Conservation (phyloP, 164 flowering plant species). For the Liriodendron chinense region DNA sequence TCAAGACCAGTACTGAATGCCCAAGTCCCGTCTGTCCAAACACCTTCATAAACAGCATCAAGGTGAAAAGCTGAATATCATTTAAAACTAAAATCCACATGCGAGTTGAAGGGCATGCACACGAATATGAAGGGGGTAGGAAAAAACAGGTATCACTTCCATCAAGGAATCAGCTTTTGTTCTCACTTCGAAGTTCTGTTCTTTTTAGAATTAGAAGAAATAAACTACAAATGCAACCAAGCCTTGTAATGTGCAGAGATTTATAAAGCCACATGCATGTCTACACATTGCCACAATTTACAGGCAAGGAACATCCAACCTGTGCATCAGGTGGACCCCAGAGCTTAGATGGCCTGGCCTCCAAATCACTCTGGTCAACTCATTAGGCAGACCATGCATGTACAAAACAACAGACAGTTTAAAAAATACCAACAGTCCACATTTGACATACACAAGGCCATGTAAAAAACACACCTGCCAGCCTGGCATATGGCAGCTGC, state of each 20-base stretch:
- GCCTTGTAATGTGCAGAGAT: background rate
- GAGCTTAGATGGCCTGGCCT: too few species aligned
- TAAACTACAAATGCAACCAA: background rate
- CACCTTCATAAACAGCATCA: conserved; percentile 42
- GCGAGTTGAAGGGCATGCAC: background rate
- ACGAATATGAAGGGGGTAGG: background rate
- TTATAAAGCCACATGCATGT: background rate
- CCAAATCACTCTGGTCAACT: background rate
- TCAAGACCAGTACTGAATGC: conserved; percentile 93
- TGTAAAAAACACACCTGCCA: background rate
- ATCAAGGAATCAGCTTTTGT: too few species aligned
- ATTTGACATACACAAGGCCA: background rate
- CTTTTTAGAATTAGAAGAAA: background rate
- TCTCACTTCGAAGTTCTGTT: background rate
- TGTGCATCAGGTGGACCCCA: too few species aligned
- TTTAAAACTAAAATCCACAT: background rate
- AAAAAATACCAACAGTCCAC: background rate
- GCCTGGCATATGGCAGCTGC: background rate
- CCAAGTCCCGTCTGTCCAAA: conserved; percentile 95
- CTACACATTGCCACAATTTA: background rate
- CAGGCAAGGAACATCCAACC: background rate
- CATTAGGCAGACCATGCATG: background rate
- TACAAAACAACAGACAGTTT: background rate
- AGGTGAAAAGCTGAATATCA: background rate
- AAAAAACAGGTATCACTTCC: background rate